phyloP scores from a whole-genome alignment of 2,329 filamentous ascomycete species.

The Alternaria triticina region DNA sequence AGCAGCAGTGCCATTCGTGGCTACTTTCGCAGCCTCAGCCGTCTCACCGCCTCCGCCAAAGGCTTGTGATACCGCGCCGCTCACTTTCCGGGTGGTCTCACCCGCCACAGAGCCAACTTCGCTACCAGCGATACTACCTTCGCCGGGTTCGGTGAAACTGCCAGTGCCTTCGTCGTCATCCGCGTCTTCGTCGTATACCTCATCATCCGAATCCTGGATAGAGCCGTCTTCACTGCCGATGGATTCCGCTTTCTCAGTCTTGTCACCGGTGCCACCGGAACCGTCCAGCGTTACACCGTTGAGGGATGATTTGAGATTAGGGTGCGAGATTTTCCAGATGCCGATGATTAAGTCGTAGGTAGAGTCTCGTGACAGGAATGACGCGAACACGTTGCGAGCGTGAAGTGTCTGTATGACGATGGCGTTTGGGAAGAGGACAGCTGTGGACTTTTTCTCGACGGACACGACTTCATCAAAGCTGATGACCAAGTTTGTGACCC shows the following conservation, averaged over 20 bases:
- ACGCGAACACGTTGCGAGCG: slow-evolving; percentile 94
- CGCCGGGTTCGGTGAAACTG: slow-evolving; percentile 63
- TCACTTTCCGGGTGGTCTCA: slow-evolving; percentile 71
- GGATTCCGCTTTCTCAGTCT: slow-evolving; percentile 83
- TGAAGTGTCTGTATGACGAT: slow-evolving; percentile 96
- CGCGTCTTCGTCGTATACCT: slow-evolving; percentile 80
- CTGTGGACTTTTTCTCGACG: slow-evolving; percentile 95
- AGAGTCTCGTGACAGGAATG: slow-evolving; percentile 90
- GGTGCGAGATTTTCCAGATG: slow-evolving; percentile 97
- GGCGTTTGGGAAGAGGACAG: slow-evolving; percentile 94
- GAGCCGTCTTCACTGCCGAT: slow-evolving; percentile 53
- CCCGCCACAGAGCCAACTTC: slow-evolving; percentile 59
- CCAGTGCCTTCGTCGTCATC: slow-evolving; percentile 75
- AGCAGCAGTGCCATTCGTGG: slow-evolving; percentile 50
- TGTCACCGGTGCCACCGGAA: slow-evolving; percentile 74
- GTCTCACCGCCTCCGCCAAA: slow-evolving; percentile 45
- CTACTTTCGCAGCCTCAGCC: slow-evolving; percentile 48
- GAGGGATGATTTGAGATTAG: slow-evolving; percentile 85
- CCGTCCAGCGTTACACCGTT: slow-evolving; percentile 86
- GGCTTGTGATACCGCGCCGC: slow-evolving; percentile 57
- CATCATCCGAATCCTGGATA: slow-evolving; percentile 73
- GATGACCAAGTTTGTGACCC: slow-evolving; percentile 96
- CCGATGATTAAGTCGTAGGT: slow-evolving; percentile 97
- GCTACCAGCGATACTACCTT: slow-evolving; percentile 61
- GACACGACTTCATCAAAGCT: slow-evolving; percentile 98